Evolutionary conservation across 83 land plant species (phyloP).

Genomic region (Thuja plicata): DNA sequence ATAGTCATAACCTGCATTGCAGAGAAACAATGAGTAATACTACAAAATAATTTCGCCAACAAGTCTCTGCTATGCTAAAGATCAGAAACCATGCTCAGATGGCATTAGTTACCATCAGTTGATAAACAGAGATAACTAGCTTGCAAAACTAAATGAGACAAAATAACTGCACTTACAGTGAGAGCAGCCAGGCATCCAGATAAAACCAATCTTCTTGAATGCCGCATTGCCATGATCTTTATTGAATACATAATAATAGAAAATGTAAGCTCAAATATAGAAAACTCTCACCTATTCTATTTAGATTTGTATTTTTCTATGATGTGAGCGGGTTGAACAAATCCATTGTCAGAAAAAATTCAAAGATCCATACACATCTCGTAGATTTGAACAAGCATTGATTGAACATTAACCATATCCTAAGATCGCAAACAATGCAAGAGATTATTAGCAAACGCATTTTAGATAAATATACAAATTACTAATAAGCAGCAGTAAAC

Average conservation of each 20-base stretch:
- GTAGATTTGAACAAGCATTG: background rate
- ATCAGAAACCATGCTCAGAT: conserved; percentile 1
- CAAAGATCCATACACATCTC: background rate
- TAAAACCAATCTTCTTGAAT: conserved; percentile 47
- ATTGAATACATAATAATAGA: conserved; percentile 15
- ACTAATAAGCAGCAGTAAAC: background rate
- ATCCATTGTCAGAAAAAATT: background rate
- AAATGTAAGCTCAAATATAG: background rate
- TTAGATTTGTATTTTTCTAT: background rate
- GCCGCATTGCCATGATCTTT: conserved; percentile 92
- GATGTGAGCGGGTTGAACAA: no score
- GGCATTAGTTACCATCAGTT: conserved; percentile 4
- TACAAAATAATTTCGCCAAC: conserved; percentile 7
- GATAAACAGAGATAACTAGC: conserved; percentile 1
- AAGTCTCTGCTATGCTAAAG: background rate
- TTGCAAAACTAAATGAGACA: background rate
- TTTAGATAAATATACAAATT: background rate
- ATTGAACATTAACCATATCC: background rate
- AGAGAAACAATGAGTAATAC: background rate
- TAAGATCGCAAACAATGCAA: background rate
- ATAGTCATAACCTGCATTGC: conserved; percentile 44
- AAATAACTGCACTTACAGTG: conserved; percentile 28
- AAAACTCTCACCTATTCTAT: background rate
- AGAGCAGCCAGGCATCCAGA: background rate
- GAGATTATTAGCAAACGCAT: background rate